Evolutionary conservation across 139 green algal genomes (phyloP).

Genomic region (Pedinophyceae sp.): DNA sequence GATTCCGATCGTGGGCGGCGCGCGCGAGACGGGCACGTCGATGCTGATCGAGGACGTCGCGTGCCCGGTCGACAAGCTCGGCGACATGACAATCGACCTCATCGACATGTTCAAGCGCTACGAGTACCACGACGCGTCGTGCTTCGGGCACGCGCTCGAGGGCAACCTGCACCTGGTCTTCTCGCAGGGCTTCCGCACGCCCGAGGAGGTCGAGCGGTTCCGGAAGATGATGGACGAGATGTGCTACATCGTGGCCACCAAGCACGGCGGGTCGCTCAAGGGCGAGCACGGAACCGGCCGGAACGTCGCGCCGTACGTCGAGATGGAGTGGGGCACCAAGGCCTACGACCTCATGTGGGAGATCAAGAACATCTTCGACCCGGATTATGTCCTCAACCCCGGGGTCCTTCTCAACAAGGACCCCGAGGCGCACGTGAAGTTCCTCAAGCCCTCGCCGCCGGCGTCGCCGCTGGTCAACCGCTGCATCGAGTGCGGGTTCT

Average conservation of each 20-base stretch:
- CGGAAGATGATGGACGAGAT: constrained; percentile 91
- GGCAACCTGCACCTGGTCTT: constrained; percentile 97
- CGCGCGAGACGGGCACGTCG: constrained; percentile 68
- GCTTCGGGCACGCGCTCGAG: constrained; percentile 93
- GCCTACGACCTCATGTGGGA: constrained; percentile 95
- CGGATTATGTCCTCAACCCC: constrained; percentile 79
- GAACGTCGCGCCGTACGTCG: constrained; percentile 91
- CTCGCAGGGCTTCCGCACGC: constrained; percentile 71
- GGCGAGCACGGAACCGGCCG: constrained; percentile 83
- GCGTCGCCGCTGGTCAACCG: constrained; percentile 59
- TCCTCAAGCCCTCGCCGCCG: constrained; percentile 70
- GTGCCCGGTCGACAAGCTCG: constrained; percentile 87
- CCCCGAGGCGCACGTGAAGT: constrained; percentile 67
- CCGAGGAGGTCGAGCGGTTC: constrained; percentile 87
- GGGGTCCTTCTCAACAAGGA: constrained; percentile 62
- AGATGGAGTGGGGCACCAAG: constrained; percentile 91
- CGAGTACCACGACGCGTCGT: constrained; percentile 82
- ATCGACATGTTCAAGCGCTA: constrained; percentile 76
- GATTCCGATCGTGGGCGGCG: constrained; percentile 88
- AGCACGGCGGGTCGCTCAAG: constrained; percentile 87
- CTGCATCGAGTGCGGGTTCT: constrained; percentile 99
- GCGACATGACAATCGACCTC: constrained; percentile 89
- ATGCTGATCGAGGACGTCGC: constrained; percentile 97
- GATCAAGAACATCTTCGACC: constrained; percentile 93
- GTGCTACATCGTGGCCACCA: constrained; percentile 88